Evolutionary conservation across 2,329 filamentous ascomycete genomes (phyloP).

Genomic region (Blumeriella jaapii): DNA sequence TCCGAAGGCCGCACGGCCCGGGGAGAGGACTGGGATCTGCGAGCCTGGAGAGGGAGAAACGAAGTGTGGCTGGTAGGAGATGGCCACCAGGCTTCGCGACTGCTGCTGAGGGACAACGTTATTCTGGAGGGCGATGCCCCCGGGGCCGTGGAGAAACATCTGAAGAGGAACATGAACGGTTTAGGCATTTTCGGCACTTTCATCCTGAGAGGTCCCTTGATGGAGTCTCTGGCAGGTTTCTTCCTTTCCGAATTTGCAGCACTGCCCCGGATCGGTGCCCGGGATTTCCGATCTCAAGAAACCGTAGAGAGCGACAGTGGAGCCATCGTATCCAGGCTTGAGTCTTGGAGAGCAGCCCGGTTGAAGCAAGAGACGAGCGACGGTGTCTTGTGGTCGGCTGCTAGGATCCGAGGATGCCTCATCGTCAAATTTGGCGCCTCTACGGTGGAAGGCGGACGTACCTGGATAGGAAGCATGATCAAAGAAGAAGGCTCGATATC

Average conservation of each 20-base stretch:
- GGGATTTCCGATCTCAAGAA: slow-evolving; percentile 57
- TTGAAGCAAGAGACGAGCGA: slow-evolving; percentile 45
- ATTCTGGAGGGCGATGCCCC: slow-evolving; percentile 51
- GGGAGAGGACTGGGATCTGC: slow-evolving; percentile 81
- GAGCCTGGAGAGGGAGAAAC: slow-evolving; percentile 70
- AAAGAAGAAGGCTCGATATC: slow-evolving; percentile 61
- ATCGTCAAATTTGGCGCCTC: slow-evolving; percentile 83
- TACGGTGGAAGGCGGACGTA: slow-evolving; percentile 67
- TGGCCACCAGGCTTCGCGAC: slow-evolving; percentile 36
- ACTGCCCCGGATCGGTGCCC: slow-evolving; percentile 70
- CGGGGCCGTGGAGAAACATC: slow-evolving; percentile 28
- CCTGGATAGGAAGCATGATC: slow-evolving; percentile 71
- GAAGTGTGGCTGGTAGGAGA: slow-evolving; percentile 57
- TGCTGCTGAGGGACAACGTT: slow-evolving; percentile 79
- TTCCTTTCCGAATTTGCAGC: slow-evolving; percentile 69
- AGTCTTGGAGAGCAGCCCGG: slow-evolving; percentile 44
- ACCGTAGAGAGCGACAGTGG: slow-evolving; percentile 33
- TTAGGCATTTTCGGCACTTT: slow-evolving; percentile 75
- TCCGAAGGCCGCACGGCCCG: slow-evolving; percentile 74
- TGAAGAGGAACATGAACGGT: slow-evolving; percentile 57
- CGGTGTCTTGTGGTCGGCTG: slow-evolving; percentile 70
- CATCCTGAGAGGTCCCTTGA: slow-evolving; percentile 64
- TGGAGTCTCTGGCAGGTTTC: slow-evolving; percentile 55
- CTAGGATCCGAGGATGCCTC: slow-evolving; percentile 69
- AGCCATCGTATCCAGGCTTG: slow-evolving; percentile 30